phyloP scores from a whole-genome alignment of 1,284 basidiomycete species.

The Naganishia sp. region DNA sequence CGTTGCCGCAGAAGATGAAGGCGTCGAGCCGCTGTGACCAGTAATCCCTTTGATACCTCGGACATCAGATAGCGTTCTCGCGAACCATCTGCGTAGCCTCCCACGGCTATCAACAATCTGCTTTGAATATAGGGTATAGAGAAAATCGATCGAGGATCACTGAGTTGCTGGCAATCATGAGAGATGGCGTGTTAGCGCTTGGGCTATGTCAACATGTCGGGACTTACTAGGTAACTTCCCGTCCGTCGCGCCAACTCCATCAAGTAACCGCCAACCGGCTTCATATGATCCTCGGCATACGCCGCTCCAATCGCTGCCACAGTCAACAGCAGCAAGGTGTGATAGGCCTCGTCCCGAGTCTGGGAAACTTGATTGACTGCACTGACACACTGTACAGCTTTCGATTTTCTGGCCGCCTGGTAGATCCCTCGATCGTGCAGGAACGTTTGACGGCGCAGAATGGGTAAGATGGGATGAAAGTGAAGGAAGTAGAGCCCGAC shows the following conservation, averaged over 20 bases:
- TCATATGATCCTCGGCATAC: conserved; percentile 40
- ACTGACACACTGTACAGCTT: neutral
- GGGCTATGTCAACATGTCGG: neutral
- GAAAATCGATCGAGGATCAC: conserved; percentile 45
- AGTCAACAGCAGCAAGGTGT: conserved; percentile 39
- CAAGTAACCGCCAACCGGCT: conserved; percentile 41
- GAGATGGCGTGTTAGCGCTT: too few relatives aligned
- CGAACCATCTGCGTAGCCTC: conserved; percentile 42
- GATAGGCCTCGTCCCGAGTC: conserved; percentile 16
- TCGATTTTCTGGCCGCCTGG: neutral
- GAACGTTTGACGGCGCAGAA: conserved; percentile 41
- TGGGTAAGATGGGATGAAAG: conserved; percentile 46
- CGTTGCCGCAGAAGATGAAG: conserved; percentile 38
- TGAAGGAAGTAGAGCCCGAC: conserved; percentile 47
- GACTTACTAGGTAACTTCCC: conserved; percentile 43
- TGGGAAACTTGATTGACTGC: neutral
- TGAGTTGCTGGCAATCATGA: conserved; percentile 37
- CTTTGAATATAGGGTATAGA: conserved; percentile 38
- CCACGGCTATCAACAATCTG: conserved; percentile 38
- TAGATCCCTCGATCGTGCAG: conserved; percentile 31
- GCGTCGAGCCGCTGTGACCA: conserved; percentile 41
- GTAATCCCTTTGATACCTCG: conserved; percentile 42
- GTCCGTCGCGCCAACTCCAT: conserved; percentile 44
- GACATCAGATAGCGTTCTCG: conserved; percentile 44
- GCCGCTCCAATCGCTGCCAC: conserved; percentile 43